phyloP scores from a whole-genome alignment of 345 rosid species.

The Eucalyptus fibrosa region DNA sequence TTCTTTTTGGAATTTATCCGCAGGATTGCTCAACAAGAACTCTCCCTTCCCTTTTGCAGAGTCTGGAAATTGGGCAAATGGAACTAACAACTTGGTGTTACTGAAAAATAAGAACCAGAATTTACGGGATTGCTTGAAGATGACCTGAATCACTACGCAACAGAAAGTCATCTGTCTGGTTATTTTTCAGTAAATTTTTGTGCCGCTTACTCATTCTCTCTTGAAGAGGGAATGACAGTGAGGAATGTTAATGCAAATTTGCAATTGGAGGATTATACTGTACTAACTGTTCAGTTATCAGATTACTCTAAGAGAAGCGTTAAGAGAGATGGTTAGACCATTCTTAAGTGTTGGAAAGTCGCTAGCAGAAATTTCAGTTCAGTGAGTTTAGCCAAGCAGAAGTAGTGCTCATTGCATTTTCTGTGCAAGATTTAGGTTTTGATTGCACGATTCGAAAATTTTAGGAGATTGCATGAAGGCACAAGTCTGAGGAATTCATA shows the following conservation, averaged over 20 bases:
- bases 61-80: not conserved
- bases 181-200: not conserved
- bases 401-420: not conserved
- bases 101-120: not conserved
- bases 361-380: not conserved
- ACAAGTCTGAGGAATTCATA: not conserved
- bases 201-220: not conserved
- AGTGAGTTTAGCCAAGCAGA: not conserved
- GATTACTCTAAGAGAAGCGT: not conserved
- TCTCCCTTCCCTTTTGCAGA: not conserved
- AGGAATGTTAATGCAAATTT: not conserved
- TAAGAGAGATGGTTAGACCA: not conserved
- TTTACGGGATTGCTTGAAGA: not conserved
- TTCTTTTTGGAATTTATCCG: not conserved
- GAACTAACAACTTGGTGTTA: not conserved
- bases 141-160: not conserved
- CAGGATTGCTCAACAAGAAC: not conserved
- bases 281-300: not conserved
- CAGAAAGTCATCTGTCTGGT: not conserved
- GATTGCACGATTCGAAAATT: not conserved
- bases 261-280: not conserved
- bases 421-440: not conserved
- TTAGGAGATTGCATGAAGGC: not conserved
- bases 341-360: not conserved
- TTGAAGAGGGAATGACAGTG: not conserved